Conservation (phyloP, 257 asterid genomes). For the Echites panduratus region DNA sequence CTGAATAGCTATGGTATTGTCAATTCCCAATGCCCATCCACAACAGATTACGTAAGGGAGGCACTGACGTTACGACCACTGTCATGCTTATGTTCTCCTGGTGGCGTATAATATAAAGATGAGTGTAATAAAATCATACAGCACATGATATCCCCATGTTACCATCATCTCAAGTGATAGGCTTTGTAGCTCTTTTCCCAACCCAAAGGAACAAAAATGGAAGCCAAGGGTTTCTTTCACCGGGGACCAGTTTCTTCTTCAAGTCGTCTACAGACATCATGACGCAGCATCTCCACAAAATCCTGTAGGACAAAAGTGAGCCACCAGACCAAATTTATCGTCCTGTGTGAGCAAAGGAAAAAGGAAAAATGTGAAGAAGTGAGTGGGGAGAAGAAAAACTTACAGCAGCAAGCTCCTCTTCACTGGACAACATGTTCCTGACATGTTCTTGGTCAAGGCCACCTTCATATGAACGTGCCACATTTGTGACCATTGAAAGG, state of each 20-base stretch:
- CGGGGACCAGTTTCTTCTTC: slow-evolving; percentile 21
- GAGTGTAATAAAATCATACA: background rate
- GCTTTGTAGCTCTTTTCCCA: background rate
- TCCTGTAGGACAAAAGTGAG: slow-evolving; percentile 32
- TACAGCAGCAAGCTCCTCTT: slow-evolving; percentile 46
- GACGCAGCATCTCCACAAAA: slow-evolving; percentile 51
- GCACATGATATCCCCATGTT: background rate
- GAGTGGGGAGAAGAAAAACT: slow-evolving; percentile 5
- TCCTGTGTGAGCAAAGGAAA: slow-evolving; percentile 25
- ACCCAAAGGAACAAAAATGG: background rate
- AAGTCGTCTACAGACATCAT: slow-evolving; percentile 38
- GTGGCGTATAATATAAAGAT: background rate
- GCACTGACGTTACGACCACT: background rate
- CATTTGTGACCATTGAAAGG: slow-evolving; percentile 41
- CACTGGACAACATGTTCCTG: slow-evolving; percentile 37
- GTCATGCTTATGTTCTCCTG: background rate
- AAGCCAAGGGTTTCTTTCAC: background rate
- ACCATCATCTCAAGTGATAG: background rate
- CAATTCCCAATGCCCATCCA: too few relatives aligned
- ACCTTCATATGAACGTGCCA: slow-evolving; percentile 21
- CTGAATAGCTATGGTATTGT: too few relatives aligned
- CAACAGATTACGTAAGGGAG: background rate
- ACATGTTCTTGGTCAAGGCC: slow-evolving; percentile 23
- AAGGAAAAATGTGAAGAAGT: background rate
- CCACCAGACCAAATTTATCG: background rate